Evolutionary conservation across 352 stramenopile genomes (phyloP), one percentile per base, ranked within the genome.

Genomic region (Saprolegnia parasitica): DNA sequence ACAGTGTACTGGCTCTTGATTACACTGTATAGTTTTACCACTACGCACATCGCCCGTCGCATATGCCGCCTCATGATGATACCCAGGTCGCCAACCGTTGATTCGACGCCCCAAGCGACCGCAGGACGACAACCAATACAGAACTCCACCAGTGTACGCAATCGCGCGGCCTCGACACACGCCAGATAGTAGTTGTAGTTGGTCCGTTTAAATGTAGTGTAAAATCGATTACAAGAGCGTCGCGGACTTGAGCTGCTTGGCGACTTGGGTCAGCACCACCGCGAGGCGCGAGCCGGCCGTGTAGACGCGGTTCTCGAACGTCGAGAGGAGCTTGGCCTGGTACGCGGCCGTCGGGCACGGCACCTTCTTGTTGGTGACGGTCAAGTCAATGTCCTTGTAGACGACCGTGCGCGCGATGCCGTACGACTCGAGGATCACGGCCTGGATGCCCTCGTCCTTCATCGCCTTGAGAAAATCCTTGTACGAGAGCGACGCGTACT

Each of bases 291-390:
- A 78, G 68, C 81, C 83, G 21, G 71, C 83, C 16, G 81, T 56
- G 0, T 77, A 74, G 42, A 88, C 82, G 21, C 78, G 78, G 42
- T 77, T 63, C 73, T 88, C 83, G n/a, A 78, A 72, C 11, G 83
- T 65, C 23, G 60, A 63, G 10, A 73, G 72, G 0, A 76, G 75
- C 74, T 78, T 72, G 0, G 61, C 50, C 1, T 82, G 49, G 74
- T 86, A 88, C 15, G 65, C 60, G n/a, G 67, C 56, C 24, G 73
- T 74, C 20, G 80, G 80, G 54, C 80, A 87, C 4, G 67, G 15
- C 80, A 61, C 72, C 71, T 63, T 42, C 76, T 79, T 57, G 42
- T 10, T 42, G 47, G 67, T 54, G 47, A 67, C 61, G 20, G 32
- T 83, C 35, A 85, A 50, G 55, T 81, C 73, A 50, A 87, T 32